Base-by-base conservation (phyloP, 768 basidiomycete genomes). In the Guyanaporus albipodus region DNA sequence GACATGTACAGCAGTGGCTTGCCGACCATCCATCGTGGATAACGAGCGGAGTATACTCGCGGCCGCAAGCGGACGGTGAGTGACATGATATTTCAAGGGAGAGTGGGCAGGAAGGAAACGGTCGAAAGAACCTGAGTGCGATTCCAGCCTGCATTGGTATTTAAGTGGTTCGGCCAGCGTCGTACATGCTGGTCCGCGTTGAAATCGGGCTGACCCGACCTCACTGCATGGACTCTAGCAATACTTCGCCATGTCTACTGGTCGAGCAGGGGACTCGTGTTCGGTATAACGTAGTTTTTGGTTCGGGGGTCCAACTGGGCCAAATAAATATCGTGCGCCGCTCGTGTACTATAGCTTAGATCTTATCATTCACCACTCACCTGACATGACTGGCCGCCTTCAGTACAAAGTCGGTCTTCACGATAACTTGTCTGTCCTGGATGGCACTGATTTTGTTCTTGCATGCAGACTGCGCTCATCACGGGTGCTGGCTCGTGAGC, bases 401-500 rank as follows among this genome's bases (percentile, higher is more conserved):
- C 74, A 78, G 60, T 59, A 85, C 70, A 87, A 79, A 70, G 86
- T 79, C 48, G 48, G 63, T 53, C 26, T 26, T 18, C 27, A 36
- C 7, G n/a, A 43, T 32, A 5, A 12, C 19, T 31, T 26, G 22
- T 22, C 26, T n/a, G 24, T 23, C 10, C 8, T 15, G 28, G 29
- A 46, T 9, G 12, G 23, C 10, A 34, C 51, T 67, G n/a, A 65
- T 32, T 42, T 55, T 18, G 7, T 12, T 21, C 39, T 33, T 17
- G n/a, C 15, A 22, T 22, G 18, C 56, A 87, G 81, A 82, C 79
- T 46, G 87, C 86, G 34, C 72, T 95, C 54, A 73, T 95, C 66
- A 95, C 92, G 22, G 92, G 92, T 48, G 92, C 84, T 37, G 92
- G 84, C 62, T 87, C 85, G 91, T 93, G 62, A 72, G 89, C 73